Evolutionary conservation across 371 early-diverging fungal genomes (phyloP).

Genomic region (Rhizoclosmatium hyalinum): DNA sequence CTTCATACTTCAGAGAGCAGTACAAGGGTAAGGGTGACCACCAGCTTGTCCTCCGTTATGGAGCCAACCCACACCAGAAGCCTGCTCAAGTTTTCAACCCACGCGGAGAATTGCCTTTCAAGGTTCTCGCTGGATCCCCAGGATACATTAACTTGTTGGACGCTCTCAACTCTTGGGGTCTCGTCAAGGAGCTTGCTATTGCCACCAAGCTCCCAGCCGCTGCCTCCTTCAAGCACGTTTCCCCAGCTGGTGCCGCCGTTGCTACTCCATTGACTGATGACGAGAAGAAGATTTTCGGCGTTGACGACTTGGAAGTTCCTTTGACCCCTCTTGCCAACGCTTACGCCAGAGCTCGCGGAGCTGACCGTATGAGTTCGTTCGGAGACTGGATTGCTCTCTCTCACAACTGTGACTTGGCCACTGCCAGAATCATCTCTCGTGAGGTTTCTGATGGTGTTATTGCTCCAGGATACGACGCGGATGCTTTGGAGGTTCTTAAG

Average conservation of each 20-base stretch:
- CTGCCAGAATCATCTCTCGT: conserved; percentile 93
- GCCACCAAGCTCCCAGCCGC: conserved; percentile 86
- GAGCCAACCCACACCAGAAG: conserved; percentile 97
- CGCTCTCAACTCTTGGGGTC: conserved; percentile 95
- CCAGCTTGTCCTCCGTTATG: conserved; percentile 92
- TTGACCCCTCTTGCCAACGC: conserved; percentile 55
- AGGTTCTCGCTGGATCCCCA: conserved; percentile 89
- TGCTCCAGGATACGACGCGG: conserved; percentile 88
- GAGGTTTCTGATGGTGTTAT: conserved; percentile 97
- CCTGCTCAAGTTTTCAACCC: conserved; percentile 92
- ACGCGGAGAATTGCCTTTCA: conserved; percentile 86
- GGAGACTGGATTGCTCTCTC: conserved; percentile 97
- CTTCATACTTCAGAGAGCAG: conserved; percentile 92
- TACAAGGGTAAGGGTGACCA: conserved; percentile 72
- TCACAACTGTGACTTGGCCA: conserved; percentile 85
- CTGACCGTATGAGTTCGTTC: conserved; percentile 98
- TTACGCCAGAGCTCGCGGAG: conserved; percentile 70
- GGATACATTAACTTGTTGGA: conserved; percentile 98
- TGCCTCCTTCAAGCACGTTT: conserved; percentile 98
- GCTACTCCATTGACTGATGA: conserved; percentile 80
- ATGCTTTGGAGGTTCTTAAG: conserved; percentile 86
- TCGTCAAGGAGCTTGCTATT: conserved; percentile 87
- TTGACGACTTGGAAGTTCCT: conserved; percentile 80
- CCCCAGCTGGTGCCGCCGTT: conserved; percentile 97
- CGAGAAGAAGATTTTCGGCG: conserved; percentile 91